phyloP scores from a whole-genome alignment of 202 grass and related monocot genomes.

The Elaeis oleifera region DNA sequence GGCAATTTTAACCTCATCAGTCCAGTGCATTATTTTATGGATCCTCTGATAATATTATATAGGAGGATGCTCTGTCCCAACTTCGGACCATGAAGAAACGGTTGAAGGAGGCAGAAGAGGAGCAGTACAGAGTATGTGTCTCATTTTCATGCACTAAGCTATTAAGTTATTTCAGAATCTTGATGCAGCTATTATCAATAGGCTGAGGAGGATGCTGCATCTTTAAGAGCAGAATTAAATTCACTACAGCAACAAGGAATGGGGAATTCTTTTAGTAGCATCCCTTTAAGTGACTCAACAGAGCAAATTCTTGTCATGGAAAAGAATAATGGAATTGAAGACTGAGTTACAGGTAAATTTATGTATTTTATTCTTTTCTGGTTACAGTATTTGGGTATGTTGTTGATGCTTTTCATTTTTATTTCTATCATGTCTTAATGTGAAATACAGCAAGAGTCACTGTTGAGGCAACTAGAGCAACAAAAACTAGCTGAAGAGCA shows the following conservation, averaged over 20 bases:
- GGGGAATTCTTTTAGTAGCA: slow-evolving; percentile 41
- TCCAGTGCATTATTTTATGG: neutral
- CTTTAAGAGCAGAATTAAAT: slow-evolving; percentile 86
- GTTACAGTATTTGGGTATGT: slow-evolving; percentile 13
- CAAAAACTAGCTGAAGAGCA: slow-evolving; percentile 71
- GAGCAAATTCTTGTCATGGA: slow-evolving; percentile 55
- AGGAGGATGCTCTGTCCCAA: slow-evolving; percentile 93
- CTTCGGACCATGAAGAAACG: slow-evolving; percentile 76
- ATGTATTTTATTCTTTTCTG: slow-evolving; percentile 6
- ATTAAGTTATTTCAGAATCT: neutral
- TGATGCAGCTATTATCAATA: slow-evolving; percentile 34
- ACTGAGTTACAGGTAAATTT: slow-evolving; percentile 46
- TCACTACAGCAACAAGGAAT: slow-evolving; percentile 62
- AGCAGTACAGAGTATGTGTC: slow-evolving; percentile 84
- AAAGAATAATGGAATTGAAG: slow-evolving; percentile 87
- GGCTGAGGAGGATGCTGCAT: slow-evolving; percentile 88
- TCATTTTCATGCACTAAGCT: slow-evolving; percentile 3
- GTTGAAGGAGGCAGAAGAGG: slow-evolving; percentile 91
- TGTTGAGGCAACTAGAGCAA: slow-evolving; percentile 58
- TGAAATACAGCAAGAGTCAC: slow-evolving; percentile 44
- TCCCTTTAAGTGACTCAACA: slow-evolving; percentile 33
- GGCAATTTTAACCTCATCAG: slow-evolving; percentile 13
- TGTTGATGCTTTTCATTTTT: neutral
- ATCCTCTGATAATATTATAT: slow-evolving; percentile 17
- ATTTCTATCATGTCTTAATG: neutral